These are phyloP conservation scores for Thymus mandschuricus DNA, from an alignment of 257 asterid species.

Conservation along the genomic window DNA sequence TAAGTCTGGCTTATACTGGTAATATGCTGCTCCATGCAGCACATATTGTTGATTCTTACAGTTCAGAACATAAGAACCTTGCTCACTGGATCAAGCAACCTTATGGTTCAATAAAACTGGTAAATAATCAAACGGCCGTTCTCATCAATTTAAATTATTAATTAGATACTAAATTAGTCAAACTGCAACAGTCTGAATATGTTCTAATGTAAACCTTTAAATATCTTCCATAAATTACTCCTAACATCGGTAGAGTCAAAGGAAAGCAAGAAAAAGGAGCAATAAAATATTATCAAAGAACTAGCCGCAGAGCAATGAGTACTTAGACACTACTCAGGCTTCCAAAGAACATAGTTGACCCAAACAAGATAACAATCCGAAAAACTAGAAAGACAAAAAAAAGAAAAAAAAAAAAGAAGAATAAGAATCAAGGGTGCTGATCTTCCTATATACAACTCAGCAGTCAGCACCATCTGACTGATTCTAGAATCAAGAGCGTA, in stretches of 20 bases:
- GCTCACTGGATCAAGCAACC: background rate
- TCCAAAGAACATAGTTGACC: background rate
- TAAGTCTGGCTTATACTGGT: background rate
- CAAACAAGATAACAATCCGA: background rate
- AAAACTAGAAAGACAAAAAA: too few species aligned
- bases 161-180: background rate
- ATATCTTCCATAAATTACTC: background rate
- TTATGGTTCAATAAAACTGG: background rate
- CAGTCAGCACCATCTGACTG: background rate
- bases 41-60: background rate
- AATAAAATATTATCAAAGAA: background rate
- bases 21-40: background rate
- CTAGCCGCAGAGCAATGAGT: background rate
- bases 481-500: background rate
- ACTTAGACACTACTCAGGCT: background rate
- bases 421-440: background rate
- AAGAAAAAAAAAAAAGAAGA: background rate
- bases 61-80: background rate
- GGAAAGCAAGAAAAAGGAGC: background rate
- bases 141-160: background rate
- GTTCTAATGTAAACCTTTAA: background rate
- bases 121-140: slow-evolving; percentile 1
- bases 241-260: background rate
- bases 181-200: slow-evolving; percentile 3
- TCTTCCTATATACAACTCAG: background rate